Conservation (phyloP, 768 basidiomycete genomes). For the Phanerodontia chrysosporium region DNA sequence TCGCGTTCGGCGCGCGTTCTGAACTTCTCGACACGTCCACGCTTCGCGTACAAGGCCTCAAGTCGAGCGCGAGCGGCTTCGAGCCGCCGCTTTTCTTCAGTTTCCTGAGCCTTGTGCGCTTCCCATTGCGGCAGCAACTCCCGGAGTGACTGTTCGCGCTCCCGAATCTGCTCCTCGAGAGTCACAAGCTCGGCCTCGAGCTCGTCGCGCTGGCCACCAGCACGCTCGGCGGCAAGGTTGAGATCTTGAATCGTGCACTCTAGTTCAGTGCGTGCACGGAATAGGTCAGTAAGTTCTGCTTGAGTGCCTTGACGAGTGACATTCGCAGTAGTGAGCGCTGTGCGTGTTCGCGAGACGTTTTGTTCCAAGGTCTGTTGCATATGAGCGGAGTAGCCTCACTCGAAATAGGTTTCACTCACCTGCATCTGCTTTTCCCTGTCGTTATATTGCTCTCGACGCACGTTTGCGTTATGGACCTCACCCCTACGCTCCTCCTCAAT, state of each 20-base stretch:
- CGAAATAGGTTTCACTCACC: conserved; percentile 39
- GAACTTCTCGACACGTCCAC: conserved; percentile 85
- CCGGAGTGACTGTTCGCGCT: conserved; percentile 60
- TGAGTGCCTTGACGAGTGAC: conserved; percentile 74
- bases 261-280: conserved; percentile 80
- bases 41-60: conserved; percentile 80
- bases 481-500: conserved; percentile 78
- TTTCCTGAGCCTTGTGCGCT: conserved; percentile 45
- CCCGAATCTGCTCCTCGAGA: conserved; percentile 55
- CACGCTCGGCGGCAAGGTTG: conserved; percentile 56
- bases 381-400: not conserved
- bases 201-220: conserved; percentile 58
- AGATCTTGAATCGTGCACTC: conserved; percentile 82
- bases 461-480: conserved; percentile 82
- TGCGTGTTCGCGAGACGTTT: conserved; percentile 64
- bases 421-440: conserved; percentile 81
- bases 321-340: conserved; percentile 63
- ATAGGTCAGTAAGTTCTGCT: conserved; percentile 80
- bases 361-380: conserved; percentile 62
- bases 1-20: conserved; percentile 81
- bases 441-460: conserved; percentile 77
- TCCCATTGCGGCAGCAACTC: conserved; percentile 71
- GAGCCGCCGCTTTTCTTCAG: conserved; percentile 57
- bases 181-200: conserved; percentile 61
- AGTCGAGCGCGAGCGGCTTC: conserved; percentile 73